A percentile compares a stretch with the other conserved stretches of the same genome.
These are phyloP conservation scores for Iris pallida DNA, from an alignment of 116 monocot species.

Conservation along the genomic window DNA sequence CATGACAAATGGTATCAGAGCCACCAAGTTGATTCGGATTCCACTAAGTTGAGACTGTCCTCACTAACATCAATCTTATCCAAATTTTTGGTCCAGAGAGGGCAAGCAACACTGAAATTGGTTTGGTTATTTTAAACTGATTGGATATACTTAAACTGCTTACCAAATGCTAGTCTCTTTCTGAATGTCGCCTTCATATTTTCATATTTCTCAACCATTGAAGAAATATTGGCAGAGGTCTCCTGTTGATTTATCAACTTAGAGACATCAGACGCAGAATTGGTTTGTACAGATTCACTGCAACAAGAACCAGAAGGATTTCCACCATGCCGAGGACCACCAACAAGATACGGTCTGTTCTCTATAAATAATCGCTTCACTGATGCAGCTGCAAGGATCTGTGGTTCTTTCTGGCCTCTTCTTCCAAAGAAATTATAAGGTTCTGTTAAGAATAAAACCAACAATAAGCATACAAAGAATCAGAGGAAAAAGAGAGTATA, in stretches of 20 bases:
- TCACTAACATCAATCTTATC: too few relatives aligned
- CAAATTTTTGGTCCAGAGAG: too few relatives aligned
- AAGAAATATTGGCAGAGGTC: conserved; percentile 42
- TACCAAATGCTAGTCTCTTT: conserved; percentile 86
- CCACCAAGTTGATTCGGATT: too few relatives aligned
- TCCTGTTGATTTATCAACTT: conserved; percentile 28
- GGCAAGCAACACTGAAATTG: too few relatives aligned
- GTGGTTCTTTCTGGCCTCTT: conserved; percentile 79
- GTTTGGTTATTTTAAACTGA: too few relatives aligned
- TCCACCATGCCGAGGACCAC: conserved; percentile 57
- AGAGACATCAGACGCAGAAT: conserved; percentile 8
- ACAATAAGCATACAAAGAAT: too few relatives aligned
- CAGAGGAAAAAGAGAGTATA: too few relatives aligned
- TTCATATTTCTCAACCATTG: conserved; percentile 86
- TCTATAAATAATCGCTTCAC: conserved; percentile 72
- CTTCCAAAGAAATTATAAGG: conserved; percentile 74
- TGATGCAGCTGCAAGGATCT: conserved; percentile 71
- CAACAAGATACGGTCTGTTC: conserved; percentile 74
- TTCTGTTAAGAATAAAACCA: conserved; percentile 33
- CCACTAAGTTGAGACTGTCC: too few relatives aligned
- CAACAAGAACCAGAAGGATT: conserved; percentile 11
- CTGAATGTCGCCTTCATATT: conserved; percentile 78
- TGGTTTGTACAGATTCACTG: conserved; percentile 21
- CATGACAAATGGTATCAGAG: too few relatives aligned
- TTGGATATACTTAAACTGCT: conserved; percentile 13